Base-by-base conservation (phyloP, 257 asterid genomes). In the Solanum microdontum region DNA sequence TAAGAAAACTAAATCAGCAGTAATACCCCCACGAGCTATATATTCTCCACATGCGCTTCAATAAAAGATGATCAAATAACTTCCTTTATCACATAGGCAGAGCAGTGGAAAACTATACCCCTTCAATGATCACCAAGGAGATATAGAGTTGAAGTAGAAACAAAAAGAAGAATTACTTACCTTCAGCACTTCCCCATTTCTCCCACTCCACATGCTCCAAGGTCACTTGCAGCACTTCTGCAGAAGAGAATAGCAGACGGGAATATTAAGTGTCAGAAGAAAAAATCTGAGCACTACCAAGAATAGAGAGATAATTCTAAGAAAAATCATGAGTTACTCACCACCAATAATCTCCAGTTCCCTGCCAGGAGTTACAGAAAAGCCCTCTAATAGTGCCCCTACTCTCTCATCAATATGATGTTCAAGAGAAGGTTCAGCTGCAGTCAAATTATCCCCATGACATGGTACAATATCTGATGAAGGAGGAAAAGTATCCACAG, bases 281-380 rank as follows among this genome's bases (percentile, higher is more conserved):
- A 17, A 62, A 75, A 43, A 23, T n/a, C 37, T 21, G 26, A 45
- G 60, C 68, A 34, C 28, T 24, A 28, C 37, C 30, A 8, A 73
- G 58, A 86, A 24, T 48, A 39, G 68, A 88, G n/a, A 39, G 51
- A 82, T n/a, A 39, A 82, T 17, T 60, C 17, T 36, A 3, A 84
- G 66, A 43, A 86, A 75, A 66, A 83, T 60, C 19, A 87, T 36
- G 39, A 86, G 68, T 74, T 68, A 58, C 94, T 84, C 89, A 97
- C 99, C 99, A 80, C 94, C 92, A 90, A 97, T 89, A 66, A 91
- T 91, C 94, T 95, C 98, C 88, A 91, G 90, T 91, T 97, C 99
- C 93, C 90, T 92, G 84, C 99, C 99, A 69, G 98, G 95, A 79
- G 90, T 84, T 85, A 94, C 89, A 43, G 92, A 89, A 86, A 91